A percentile compares a stretch with the other conserved stretches of the same genome.
phyloP scores from a whole-genome alignment of 768 basidiomycete species.

The Pleurotus platypus region DNA sequence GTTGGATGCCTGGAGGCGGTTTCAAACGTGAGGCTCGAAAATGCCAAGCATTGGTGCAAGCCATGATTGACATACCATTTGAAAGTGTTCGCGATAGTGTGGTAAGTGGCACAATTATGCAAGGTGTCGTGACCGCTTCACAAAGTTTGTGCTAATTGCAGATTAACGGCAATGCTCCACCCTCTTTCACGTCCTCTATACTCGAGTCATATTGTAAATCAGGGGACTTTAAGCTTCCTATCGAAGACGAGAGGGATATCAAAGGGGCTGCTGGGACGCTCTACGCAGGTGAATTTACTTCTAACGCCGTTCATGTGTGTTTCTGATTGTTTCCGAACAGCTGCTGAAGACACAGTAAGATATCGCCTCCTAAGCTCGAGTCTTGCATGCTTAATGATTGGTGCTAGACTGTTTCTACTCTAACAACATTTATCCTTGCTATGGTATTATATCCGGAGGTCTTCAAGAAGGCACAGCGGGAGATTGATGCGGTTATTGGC shows the following conservation, averaged over 20 bases:
- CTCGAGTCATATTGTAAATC: slow-evolving; percentile 34
- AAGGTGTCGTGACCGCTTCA: neutral
- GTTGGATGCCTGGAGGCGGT: slow-evolving; percentile 44
- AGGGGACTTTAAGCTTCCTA: slow-evolving; percentile 26
- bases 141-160: slow-evolving; percentile 13
- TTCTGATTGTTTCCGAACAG: slow-evolving; percentile 16
- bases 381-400: neutral
- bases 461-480: slow-evolving; percentile 43
- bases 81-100: slow-evolving; percentile 1
- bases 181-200: slow-evolving; percentile 43
- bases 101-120: neutral
- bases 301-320: neutral
- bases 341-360: slow-evolving; percentile 36
- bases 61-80: slow-evolving; percentile 48
- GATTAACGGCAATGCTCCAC: slow-evolving; percentile 37
- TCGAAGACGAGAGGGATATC: slow-evolving; percentile 49
- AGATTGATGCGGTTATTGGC: slow-evolving; percentile 47
- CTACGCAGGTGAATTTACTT: slow-evolving; percentile 36
- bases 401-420: slow-evolving; percentile 44
- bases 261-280: slow-evolving; percentile 54
- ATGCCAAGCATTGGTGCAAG: slow-evolving; percentile 39
- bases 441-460: slow-evolving; percentile 53
- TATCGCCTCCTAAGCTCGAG: slow-evolving; percentile 5
- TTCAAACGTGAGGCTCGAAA: slow-evolving; percentile 43
- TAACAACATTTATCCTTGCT: slow-evolving; percentile 48